Evolutionary conservation across 805 yeast genomes (phyloP).

Genomic region (Hanseniaspora mollemarum): DNA sequence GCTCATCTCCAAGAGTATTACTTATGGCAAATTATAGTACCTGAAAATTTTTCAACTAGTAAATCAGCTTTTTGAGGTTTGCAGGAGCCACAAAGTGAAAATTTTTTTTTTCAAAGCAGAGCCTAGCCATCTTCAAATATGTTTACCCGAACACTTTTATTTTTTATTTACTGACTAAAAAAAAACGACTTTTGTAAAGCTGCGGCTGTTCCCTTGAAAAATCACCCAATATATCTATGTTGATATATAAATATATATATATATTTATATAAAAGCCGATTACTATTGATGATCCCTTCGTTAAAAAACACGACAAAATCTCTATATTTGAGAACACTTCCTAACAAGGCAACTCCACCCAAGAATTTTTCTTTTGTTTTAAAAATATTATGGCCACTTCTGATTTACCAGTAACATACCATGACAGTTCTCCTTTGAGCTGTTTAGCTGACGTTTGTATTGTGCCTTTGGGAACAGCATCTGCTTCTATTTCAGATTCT

Average conservation of each 20-base stretch:
- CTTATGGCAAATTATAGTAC: neutral
- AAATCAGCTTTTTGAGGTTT: neutral
- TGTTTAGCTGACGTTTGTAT: conserved; percentile 81
- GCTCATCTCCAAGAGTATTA: too few species aligned
- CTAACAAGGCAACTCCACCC: too few species aligned
- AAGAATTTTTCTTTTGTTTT: too few species aligned
- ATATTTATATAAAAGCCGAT: too few species aligned
- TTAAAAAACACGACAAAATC: too few species aligned
- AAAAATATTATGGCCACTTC: neutral
- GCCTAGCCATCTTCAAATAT: neutral
- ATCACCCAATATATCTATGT: too few species aligned
- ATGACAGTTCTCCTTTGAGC: conserved; percentile 30
- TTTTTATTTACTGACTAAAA: neutral
- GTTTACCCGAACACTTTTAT: too few species aligned
- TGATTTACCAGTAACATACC: neutral
- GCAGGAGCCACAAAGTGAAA: too few species aligned
- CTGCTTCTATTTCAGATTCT: conserved; percentile 71
- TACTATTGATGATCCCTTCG: too few species aligned
- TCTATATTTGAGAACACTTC: too few species aligned
- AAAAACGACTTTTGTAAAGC: neutral
- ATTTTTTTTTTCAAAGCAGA: too few species aligned
- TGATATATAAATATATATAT: too few species aligned
- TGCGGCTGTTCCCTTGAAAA: neutral
- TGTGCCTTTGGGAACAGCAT: conserved; percentile 74
- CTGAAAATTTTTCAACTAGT: neutral